Evolutionary conservation across 2,329 filamentous ascomycete genomes (phyloP), one percentile per base, ranked within the genome.

Genomic region (Aspergillus novoparasiticus): DNA sequence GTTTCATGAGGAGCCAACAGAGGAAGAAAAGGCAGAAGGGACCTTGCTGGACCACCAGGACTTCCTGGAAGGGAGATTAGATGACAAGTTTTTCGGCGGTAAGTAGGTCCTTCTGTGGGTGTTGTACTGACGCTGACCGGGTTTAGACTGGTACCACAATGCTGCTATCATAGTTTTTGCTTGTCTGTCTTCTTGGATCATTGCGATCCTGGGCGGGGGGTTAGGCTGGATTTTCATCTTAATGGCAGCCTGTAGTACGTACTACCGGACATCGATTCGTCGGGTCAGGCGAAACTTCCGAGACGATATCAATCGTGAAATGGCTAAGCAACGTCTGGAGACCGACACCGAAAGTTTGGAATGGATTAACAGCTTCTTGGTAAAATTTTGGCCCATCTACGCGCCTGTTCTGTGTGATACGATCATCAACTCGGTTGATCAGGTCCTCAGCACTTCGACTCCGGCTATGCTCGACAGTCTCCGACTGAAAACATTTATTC

Each of bases 381-480:
- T 96, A 80, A 99, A 99, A 78, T 99, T 99, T 82, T 99, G 95
- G 95, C 95, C 95, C 66, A 99, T 99, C 73, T 98, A 97, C 76
- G 93, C 95, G 60, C 95, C 95, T 1, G 92, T 98, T 11, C 86
- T 99, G 14, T 94, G 93, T 64, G 89, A 95, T 70, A 96, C 93
- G 26, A 91, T 99, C 72, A 91, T 98, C 79, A 93, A 89, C 76
- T 93, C 94, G 0, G 95, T 98, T 55, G 95, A 99, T 73, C 95
- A 98, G 81, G 93, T 99, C 57, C 84, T 99, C 61, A 97, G 94
- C 74, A 94, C 92, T 0, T 89, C 94, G 2, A 98, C 94, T 0
- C 95, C 95, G 0, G 87, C 90, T 0, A 98, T 99, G 73, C 84
- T 99, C 60, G 95, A 99, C 78, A 97, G 93, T 76, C 81, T 99